Conservation (phyloP, 768 basidiomycete genomes). For the Auricularia auricula-judae region DNA sequence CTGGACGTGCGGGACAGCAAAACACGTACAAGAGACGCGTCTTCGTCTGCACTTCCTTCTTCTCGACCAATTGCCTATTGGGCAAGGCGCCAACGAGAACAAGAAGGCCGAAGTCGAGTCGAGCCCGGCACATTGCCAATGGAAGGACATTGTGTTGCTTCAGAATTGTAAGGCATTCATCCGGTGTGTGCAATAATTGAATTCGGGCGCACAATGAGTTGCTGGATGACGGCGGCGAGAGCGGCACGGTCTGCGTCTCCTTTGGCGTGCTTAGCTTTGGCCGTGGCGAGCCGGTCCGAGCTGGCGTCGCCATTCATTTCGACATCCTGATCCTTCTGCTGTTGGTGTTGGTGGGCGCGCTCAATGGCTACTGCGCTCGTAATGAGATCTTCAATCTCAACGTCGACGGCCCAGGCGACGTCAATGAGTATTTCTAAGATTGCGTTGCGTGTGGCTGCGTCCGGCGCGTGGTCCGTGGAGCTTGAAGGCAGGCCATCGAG, state of each 20-base stretch:
- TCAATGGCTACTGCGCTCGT: slow-evolving; percentile 35
- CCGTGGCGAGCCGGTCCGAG: neutral
- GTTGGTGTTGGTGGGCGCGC: neutral
- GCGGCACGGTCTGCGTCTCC: slow-evolving; percentile 56
- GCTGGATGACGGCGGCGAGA: slow-evolving; percentile 45
- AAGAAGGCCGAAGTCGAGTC: slow-evolving; percentile 57
- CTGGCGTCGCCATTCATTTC: slow-evolving; percentile 17
- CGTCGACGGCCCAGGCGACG: slow-evolving; percentile 72
- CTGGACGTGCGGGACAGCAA: neutral
- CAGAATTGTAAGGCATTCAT: neutral
- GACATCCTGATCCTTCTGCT: slow-evolving; percentile 19
- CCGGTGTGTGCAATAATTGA: neutral
- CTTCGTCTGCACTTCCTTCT: slow-evolving; percentile 70
- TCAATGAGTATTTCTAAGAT: slow-evolving; percentile 63
- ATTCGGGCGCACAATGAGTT: slow-evolving; percentile 36
- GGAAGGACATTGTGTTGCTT: slow-evolving; percentile 51
- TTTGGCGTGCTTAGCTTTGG: slow-evolving; percentile 29
- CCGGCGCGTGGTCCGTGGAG: slow-evolving; percentile 1
- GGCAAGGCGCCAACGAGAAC: slow-evolving; percentile 53
- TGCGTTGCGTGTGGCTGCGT: neutral
- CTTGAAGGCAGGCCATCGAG: slow-evolving; percentile 7
- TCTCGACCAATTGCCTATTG: slow-evolving; percentile 57
- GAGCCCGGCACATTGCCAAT: slow-evolving; percentile 55
- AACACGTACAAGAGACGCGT: slow-evolving; percentile 66
- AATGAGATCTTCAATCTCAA: slow-evolving; percentile 60